These are phyloP conservation scores for Schrenkiella parvula DNA, from an alignment of 345 rosid species.

Conservation along the genomic window DNA sequence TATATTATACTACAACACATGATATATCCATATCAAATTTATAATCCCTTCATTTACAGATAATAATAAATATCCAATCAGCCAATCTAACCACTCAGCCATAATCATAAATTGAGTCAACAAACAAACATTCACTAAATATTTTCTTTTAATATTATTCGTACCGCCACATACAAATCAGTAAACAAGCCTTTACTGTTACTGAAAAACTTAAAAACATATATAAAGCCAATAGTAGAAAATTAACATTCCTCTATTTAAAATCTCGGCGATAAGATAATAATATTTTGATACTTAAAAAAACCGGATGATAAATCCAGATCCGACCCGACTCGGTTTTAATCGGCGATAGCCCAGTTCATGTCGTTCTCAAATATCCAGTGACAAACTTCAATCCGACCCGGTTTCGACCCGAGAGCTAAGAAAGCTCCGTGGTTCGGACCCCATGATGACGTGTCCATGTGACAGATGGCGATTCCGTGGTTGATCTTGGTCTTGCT, in stretches of 20 bases:
- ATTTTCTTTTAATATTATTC: background rate
- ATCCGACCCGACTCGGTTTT: constrained; percentile 2
- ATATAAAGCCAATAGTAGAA: constrained; percentile 20
- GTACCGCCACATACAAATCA: constrained; percentile 24
- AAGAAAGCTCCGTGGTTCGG: constrained; percentile 64
- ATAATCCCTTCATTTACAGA: background rate
- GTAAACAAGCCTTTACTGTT: constrained; percentile 31
- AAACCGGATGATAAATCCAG: constrained; percentile 1
- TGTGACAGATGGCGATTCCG: constrained; percentile 77
- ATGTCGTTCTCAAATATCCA: constrained; percentile 87
- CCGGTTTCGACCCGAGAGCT: constrained; percentile 68
- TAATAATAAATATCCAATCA: background rate
- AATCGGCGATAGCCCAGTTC: constrained; percentile 66
- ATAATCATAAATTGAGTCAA: constrained; percentile 22
- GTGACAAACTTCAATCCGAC: constrained; percentile 72
- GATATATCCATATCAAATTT: background rate
- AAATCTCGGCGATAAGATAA: constrained; percentile 12
- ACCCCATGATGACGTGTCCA: constrained; percentile 81
- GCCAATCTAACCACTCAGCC: constrained; percentile 16
- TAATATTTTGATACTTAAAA: background rate
- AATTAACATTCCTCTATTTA: constrained; percentile 24
- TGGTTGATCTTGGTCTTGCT: constrained; percentile 55
- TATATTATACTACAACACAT: background rate
- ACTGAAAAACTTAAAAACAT: constrained; percentile 8
- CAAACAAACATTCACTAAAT: constrained; percentile 27